These are phyloP conservation scores for Colletotrichum limetticola DNA, from an alignment of 2,329 filamentous ascomycete genomes.

Conservation along the genomic window DNA sequence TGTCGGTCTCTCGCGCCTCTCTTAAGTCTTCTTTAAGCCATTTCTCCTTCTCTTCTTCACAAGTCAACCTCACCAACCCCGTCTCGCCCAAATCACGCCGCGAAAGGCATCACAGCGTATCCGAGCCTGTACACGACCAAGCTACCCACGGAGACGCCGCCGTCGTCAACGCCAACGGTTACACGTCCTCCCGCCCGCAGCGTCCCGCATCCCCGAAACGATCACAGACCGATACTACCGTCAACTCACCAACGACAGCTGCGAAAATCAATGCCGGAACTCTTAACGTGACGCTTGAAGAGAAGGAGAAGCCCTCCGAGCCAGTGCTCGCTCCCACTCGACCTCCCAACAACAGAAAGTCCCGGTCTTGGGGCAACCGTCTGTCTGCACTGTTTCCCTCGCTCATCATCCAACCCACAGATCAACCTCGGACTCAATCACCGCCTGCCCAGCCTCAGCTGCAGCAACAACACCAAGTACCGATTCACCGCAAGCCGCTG, in stretches of 20 bases:
- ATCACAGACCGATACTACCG: constrained; percentile 26
- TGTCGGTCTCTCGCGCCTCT: constrained; percentile 45
- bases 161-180: constrained; percentile 4
- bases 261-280: constrained; percentile 1
- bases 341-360: constrained; percentile 41
- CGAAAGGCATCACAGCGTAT: constrained; percentile 34
- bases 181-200: constrained; percentile 15
- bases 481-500: constrained; percentile 38
- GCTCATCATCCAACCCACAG: constrained; percentile 49
- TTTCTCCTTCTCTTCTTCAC: constrained; percentile 45
- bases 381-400: constrained; percentile 50
- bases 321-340: constrained; percentile 34
- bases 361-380: constrained; percentile 49
- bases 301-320: constrained; percentile 31
- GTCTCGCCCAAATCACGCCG: constrained; percentile 24
- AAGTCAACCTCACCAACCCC: constrained; percentile 28
- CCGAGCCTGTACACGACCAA: constrained; percentile 27
- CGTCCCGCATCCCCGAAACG: constrained; percentile 30
- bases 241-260: constrained; percentile 5
- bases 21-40: constrained; percentile 47
- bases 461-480: constrained; percentile 31
- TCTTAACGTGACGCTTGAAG: constrained; percentile 2
- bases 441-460: constrained; percentile 23
- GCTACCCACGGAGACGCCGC: constrained; percentile 10
- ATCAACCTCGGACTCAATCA: constrained; percentile 38